Evolutionary conservation across 1,139 yeast species (phyloP), one percentile per base, ranked within the genome.

Genomic region (Blastobotrys niveus): DNA sequence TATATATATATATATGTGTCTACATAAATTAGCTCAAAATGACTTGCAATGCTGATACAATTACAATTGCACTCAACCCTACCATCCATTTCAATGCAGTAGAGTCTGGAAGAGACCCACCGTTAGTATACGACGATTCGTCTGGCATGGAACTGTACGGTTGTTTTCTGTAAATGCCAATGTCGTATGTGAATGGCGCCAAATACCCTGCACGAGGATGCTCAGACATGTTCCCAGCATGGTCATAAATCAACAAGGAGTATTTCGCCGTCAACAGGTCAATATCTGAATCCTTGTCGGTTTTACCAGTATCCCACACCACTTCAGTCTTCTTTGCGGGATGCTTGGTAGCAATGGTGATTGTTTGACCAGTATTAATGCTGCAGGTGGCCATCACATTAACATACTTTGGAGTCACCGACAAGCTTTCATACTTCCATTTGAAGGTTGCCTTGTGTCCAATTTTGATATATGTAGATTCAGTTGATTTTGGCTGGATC

Each of bases 391-490:
- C 69, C 45, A 63, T 63, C 29, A 68, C 59, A 47, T 68, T 65
- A 40, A 68, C 46, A 1, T 62, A 62, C 19, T 58, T 50, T 1
- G 72, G 72, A 7, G 68, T 61, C 19, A 64, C 59, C 1, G 51
- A 43, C 12, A 68, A 57, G 35, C 61, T 58, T 20, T 71, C 66
- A 48, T 63, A 68, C 27, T 61, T 54, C 72, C 72, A 68, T 22
- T 63, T 58, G 48, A 68, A 68, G 12, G 72, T 66, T 10, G 70
- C 72, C 31, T 54, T 50, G 14, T 61, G 62, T 3, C 73, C 72
- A 33, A 64, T 55, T 49, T 65, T 65, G 48, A 67, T 55, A 47
- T 68, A 68, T 1, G 70, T 63, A 8, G 57, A 42, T 22, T 54
- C 57, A 9, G 69, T 64, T 3, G 66, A 49, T 3, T 54, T 57